These are phyloP conservation scores for Suillus sp. DNA, from an alignment of 768 basidiomycete genomes.

Conservation along the genomic window DNA sequence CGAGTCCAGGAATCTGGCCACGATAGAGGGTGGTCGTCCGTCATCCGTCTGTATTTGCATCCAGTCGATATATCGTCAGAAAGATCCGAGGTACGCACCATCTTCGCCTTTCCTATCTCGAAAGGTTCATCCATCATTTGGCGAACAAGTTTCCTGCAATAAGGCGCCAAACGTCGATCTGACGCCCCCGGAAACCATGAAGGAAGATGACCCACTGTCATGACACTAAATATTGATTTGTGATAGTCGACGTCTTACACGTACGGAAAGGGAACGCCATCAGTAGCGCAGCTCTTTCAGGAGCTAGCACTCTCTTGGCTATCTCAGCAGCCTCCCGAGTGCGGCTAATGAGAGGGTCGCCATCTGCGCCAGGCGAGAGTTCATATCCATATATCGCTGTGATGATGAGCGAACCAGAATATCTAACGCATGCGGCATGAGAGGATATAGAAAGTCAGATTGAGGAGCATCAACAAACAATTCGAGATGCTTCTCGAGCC, in stretches of 20 bases:
- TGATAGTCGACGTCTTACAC: neutral
- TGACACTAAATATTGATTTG: neutral
- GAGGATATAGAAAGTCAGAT: neutral
- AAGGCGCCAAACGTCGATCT: neutral
- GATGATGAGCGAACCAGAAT: conserved; percentile 29
- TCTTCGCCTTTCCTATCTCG: conserved; percentile 24
- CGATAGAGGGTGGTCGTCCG: neutral
- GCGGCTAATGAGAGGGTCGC: conserved; percentile 7
- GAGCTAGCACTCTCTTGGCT: neutral
- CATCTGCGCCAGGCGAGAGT: neutral
- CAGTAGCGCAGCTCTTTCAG: conserved; percentile 10
- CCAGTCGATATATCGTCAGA: neutral
- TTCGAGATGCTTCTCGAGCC: conserved; percentile 12
- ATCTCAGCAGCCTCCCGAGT: conserved; percentile 2
- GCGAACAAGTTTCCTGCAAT: neutral
- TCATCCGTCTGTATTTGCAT: neutral
- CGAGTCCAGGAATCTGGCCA: neutral
- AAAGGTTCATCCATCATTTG: conserved; percentile 26
- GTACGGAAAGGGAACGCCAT: conserved; percentile 16
- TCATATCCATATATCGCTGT: conserved; percentile 13
- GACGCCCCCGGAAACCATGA: conserved; percentile 16
- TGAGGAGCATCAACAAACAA: conserved; percentile 12
- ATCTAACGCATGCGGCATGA: neutral
- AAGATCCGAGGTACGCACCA: conserved; percentile 21
- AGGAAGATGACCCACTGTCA: conserved; percentile 15